Conservation (phyloP, 75 land plant species). For the Picea glauca region DNA sequence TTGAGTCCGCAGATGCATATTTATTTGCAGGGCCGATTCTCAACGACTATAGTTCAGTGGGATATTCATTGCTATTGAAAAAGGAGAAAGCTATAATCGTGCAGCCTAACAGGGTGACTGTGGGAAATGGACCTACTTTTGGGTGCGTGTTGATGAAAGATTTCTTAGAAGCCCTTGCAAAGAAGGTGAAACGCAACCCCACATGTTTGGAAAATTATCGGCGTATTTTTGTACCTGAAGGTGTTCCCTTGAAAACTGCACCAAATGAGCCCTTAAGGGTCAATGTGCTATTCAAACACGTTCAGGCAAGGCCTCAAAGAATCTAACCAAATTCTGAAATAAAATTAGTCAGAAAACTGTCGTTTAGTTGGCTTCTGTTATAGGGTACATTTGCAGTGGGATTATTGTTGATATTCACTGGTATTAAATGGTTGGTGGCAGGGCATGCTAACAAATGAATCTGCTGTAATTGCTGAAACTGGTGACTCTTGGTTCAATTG, state of each 20-base stretch:
- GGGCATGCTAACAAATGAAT: conserved; percentile 55
- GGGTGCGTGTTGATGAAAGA: conserved; percentile 56
- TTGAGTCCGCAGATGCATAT: conserved; percentile 59
- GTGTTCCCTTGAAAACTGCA: conserved; percentile 24
- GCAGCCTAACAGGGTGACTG: conserved; percentile 35
- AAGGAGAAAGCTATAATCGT: conserved; percentile 43
- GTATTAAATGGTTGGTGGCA: conserved; percentile 12
- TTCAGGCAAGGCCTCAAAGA: conserved; percentile 28
- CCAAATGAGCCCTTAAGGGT: conserved; percentile 53
- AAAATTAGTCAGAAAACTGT: neutral
- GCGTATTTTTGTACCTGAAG: conserved; percentile 60
- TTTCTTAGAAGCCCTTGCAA: conserved; percentile 33
- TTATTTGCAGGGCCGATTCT: conserved; percentile 52
- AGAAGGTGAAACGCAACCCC: conserved; percentile 27
- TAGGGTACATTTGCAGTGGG: neutral
- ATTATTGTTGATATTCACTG: neutral
- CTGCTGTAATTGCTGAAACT: conserved; percentile 84
- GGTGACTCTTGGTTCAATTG: conserved; percentile 99
- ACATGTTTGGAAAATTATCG: conserved; percentile 48
- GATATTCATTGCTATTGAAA: conserved; percentile 47
- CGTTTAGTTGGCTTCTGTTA: no score
- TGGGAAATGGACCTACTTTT: conserved; percentile 32
- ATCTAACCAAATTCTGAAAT: neutral
- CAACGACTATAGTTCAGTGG: conserved; percentile 60
- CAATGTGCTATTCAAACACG: conserved; percentile 55